Evolutionary conservation across 148 eudicot species (phyloP), one percentile per base, ranked within the genome.

Genomic region (Pouteria glomerata): DNA sequence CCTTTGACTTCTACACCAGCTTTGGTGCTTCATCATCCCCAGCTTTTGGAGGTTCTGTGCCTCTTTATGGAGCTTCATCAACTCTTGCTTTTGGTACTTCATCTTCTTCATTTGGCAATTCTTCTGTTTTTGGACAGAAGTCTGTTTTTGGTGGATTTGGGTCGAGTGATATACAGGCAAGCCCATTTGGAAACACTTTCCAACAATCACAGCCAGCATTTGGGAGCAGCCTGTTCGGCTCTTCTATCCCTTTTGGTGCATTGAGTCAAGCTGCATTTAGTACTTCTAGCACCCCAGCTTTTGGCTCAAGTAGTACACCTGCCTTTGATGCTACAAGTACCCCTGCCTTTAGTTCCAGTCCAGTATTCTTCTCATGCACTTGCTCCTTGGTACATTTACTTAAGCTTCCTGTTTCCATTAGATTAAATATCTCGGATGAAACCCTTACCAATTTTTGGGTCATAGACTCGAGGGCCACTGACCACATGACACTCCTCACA

Each of bases 91-190:
- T 93, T 83, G 97, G 97, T 39, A 74, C 67, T 79, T 73, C 90
- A 31, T 87, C 92, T 13, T 75, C 96, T 56, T 68, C 98, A 56
- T 87, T 88, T 85, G 89, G 94, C 39, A 83, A 92, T 55, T 81
- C 91, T 31, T 87, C 97, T 63, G 83, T 52, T 8, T 91, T 89
- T 76, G 97, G 94, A 35, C 97, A 89, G 74, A 87, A 91, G 80
- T 88, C 97, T 58, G 81, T 80, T 19, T 95, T 95, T 84, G 96
- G 96, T 72, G 93, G 89, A 70, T 89, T 91, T 86, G 96, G 96
- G 65, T 79, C 96, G 35, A 78, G 62, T 41, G 72, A 84, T 53
- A 68, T 88, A 44, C 96, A 78, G 66, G 60, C 96, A 72, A 91
- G 89, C 77, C 98, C 96, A n/a, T 91, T 89, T 76, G 99, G 97